Conservation (phyloP, 148 eudicot species). For the Camellia japonica region DNA sequence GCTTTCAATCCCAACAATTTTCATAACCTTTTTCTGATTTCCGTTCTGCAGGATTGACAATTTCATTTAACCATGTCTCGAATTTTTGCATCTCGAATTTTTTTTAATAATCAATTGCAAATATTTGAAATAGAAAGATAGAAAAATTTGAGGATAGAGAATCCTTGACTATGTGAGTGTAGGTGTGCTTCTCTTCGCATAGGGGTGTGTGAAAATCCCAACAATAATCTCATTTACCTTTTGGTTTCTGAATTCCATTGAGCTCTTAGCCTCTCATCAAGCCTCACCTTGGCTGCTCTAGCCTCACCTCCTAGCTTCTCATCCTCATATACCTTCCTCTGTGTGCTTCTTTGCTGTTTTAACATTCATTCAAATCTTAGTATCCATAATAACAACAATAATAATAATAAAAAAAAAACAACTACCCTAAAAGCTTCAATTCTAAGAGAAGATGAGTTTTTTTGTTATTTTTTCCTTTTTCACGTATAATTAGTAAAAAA, state of each 20-base stretch:
- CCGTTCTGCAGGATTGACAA: too few relatives aligned
- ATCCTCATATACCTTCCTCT: conserved; percentile 23
- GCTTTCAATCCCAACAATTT: too few relatives aligned
- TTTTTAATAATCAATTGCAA: too few relatives aligned
- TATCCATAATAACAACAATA: background rate
- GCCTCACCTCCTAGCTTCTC: conserved; percentile 60
- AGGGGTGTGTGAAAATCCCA: too few relatives aligned
- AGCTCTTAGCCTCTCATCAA: conserved; percentile 56
- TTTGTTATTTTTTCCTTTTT: background rate
- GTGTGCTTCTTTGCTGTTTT: conserved; percentile 28
- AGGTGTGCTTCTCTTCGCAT: too few relatives aligned
- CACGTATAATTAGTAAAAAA: background rate
- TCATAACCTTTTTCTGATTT: too few relatives aligned
- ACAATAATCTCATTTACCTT: conserved; percentile 23
- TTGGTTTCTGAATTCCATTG: conserved; percentile 32
- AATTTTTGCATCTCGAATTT: too few relatives aligned
- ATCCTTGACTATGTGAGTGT: too few relatives aligned
- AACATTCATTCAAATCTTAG: too few relatives aligned
- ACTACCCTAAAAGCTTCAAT: background rate
- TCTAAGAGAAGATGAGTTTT: background rate
- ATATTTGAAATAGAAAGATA: too few relatives aligned
- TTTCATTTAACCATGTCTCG: too few relatives aligned
- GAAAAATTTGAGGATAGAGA: too few relatives aligned
- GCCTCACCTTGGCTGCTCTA: conserved; percentile 66
- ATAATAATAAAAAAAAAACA: background rate